Evolutionary conservation across 2,329 filamentous ascomycete genomes (phyloP), one percentile per base, ranked within the genome.

Genomic region (Myriosclerotinia curreyana): DNA sequence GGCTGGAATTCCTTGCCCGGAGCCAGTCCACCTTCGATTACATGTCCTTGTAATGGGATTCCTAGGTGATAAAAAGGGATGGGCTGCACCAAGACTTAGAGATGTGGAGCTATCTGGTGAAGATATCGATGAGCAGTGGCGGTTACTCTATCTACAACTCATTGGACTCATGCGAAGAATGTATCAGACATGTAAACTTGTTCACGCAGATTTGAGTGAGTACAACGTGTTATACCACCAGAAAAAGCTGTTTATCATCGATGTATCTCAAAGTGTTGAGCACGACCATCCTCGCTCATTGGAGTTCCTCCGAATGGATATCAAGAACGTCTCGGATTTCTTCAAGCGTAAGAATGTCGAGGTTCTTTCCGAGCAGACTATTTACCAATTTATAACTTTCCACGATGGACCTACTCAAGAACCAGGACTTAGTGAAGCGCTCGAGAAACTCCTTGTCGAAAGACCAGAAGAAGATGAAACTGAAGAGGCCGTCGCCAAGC

Each of bases 41-140:
- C 93, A 99, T 73, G 94, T 99, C 6, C 83, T 99, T 2, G 91
- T 96, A 63, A 99, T 99, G 95, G 86, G 86, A 40, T 96, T 99
- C 75, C 79, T 99, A 3, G 95, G 95, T 40, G 91, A 94, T 77
- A 86, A 83, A 65, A 92, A 91, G 72, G 95, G 95, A 14, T 90
- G 90, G 78, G 89, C 94, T 0, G 96, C 94, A 55, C 95, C 95
- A 11, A 85, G 94, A 46, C 82, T 99, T 44, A 90, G 92, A 67
- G 94, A 99, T 72, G 91, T 92, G n/a, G 83, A 85, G 40, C 84
- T 98, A 52, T 77, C 83, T 12, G 85, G 85, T 8, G 82, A 90
- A 1, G 87, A 91, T 40, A 79, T 84, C 0, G 87, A 90, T 38
- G 78, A 84, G 53, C 87, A 88, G 73, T 98, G 92, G 92, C 83